Evolutionary conservation across 2,329 filamentous ascomycete species (phyloP).

Genomic region (Botrytis aclada): DNA sequence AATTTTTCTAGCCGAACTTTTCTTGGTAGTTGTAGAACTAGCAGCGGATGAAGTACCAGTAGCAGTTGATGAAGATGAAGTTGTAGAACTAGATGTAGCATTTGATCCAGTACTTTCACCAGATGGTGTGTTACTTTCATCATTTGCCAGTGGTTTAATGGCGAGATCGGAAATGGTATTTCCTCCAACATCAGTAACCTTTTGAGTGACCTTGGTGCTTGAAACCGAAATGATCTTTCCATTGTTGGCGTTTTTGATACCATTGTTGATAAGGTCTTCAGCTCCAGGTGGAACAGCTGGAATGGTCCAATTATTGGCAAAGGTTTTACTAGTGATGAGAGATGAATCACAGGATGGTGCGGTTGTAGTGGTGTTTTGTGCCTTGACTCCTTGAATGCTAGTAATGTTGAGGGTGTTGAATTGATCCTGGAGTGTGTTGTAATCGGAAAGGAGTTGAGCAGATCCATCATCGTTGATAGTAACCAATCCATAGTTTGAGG

Average conservation of each 20-base stretch:
- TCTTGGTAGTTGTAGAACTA: slow-evolving; percentile 7
- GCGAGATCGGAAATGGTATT: slow-evolving; percentile 59
- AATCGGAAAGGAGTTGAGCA: slow-evolving; percentile 61
- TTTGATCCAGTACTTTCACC: slow-evolving; percentile 18
- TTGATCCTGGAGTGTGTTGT: slow-evolving; percentile 70
- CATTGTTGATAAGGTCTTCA: slow-evolving; percentile 70
- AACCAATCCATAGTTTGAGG: slow-evolving; percentile 64
- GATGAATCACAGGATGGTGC: slow-evolving; percentile 62
- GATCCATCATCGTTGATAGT: slow-evolving; percentile 56
- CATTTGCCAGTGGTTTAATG: slow-evolving; percentile 51
- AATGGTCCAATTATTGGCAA: slow-evolving; percentile 77
- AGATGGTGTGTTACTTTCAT: slow-evolving; percentile 52
- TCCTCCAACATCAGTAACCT: slow-evolving; percentile 56
- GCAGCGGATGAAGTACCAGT: slow-evolving; percentile 14
- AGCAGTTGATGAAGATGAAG: slow-evolving; percentile 39
- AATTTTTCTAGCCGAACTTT: slow-evolving; percentile 8
- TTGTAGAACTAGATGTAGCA: not conserved
- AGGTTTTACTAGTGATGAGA: slow-evolving; percentile 65
- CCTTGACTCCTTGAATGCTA: slow-evolving; percentile 61
- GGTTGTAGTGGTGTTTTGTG: slow-evolving; percentile 50
- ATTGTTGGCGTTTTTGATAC: slow-evolving; percentile 61
- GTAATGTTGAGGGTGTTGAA: slow-evolving; percentile 72
- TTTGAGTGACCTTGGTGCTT: slow-evolving; percentile 51
- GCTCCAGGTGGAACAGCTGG: slow-evolving; percentile 66
- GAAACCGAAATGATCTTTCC: slow-evolving; percentile 64